Base-by-base conservation (phyloP, 495 filamentous ascomycete genomes). In the Neurospora sp. region DNA sequence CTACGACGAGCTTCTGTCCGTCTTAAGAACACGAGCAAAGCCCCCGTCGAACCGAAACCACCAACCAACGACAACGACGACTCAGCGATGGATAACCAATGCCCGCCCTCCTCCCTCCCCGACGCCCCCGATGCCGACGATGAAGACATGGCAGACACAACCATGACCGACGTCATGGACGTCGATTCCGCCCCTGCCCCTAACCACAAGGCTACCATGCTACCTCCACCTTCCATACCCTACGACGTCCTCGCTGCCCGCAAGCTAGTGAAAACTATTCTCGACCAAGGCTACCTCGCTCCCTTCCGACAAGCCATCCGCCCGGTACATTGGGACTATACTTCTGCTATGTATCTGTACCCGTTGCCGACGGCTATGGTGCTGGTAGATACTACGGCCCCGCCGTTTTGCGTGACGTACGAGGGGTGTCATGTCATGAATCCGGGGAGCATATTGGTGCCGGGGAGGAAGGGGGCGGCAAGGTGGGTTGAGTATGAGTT, bases 401-500 rank as follows among this genome's bases (percentile, higher is more conserved):
- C 91, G 59, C 85, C 94, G 0, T 98, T 96, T 78, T 90, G 89
- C 72, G 83, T 97, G 59, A 96, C 92, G 20, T 98, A 98, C 78
- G 94, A 97, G 81, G 95, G 94, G 3, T 98, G 96, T 77, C 91
- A 94, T 85, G 95, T 97, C 3, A 92, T 99, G 88, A 99, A 99
- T 78, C 96, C 96, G 0, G 96, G 93, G 12, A 85, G 85, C 66
- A 82, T 98, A 59, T 82, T 94, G 68, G 89, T 90, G 1, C 82
- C 85, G 6, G 89, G 88, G 6, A 84, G 88, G 40, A 83, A 88
- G 66, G 88, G 90, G 16, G 86, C 85, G 37, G 92, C 89, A 46
- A 85, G 89, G 77, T 98, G 95, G 95, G 83, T 94, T 5, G 95
- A 98, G 83, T 97, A 94, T 81, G 91, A 92, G 83, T 76, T 92